Percentiles rank a stretch among this genome's conserved stretches.
Conservation (phyloP, 805 yeast genomes). For the Cyberlindnera japonica region DNA sequence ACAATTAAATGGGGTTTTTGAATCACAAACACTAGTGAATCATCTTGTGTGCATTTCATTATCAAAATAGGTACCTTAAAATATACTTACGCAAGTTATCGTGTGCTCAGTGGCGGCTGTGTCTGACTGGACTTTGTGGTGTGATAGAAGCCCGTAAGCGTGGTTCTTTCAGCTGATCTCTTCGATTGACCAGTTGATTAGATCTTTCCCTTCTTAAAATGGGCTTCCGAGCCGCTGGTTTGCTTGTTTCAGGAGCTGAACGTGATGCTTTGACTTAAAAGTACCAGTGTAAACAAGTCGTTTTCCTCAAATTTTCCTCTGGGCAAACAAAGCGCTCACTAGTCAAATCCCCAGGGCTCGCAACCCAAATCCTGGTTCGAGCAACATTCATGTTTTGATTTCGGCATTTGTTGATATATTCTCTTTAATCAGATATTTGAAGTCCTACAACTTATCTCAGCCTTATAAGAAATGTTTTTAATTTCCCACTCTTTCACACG, state of each 20-base stretch:
- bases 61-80: background rate
- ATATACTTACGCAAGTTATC: background rate
- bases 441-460: too few relatives aligned
- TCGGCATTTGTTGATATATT: too few relatives aligned
- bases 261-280: background rate
- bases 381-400: conserved; percentile 6
- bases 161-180: background rate
- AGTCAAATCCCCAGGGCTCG: too few relatives aligned
- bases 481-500: conserved; percentile 5
- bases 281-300: conserved; percentile 9
- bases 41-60: too few relatives aligned
- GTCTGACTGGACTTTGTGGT: background rate
- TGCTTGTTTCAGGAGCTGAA: background rate
- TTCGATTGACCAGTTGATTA: background rate
- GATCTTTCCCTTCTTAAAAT: background rate
- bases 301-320: conserved; percentile 11
- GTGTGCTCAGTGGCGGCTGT: background rate
- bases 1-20: too few relatives aligned
- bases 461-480: conserved; percentile 5
- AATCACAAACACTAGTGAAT: too few relatives aligned
- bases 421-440: too few relatives aligned
- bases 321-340: too few relatives aligned
- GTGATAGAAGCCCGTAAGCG: background rate
- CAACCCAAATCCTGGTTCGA: background rate
- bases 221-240: background rate